Conservation (phyloP, 2,329 filamentous ascomycete genomes). For the Lasiodiplodia gonubiensis region DNA sequence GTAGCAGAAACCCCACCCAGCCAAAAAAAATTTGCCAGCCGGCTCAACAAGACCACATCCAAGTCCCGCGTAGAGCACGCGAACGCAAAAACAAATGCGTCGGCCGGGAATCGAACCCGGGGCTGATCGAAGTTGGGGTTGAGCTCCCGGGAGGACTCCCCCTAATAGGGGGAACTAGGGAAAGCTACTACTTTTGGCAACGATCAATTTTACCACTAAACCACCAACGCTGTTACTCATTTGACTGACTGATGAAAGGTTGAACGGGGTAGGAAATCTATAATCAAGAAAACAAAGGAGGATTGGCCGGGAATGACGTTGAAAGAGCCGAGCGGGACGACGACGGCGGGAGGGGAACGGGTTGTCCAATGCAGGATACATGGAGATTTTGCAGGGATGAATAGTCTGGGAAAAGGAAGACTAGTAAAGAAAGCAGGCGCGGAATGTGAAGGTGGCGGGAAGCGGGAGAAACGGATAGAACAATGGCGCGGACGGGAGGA, state of each 20-base stretch:
- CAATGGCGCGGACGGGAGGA: background rate
- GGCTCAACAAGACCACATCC: background rate
- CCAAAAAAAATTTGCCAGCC: background rate
- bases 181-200: slow-evolving; percentile 5
- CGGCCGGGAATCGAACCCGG: slow-evolving; percentile 27
- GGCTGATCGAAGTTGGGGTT: slow-evolving; percentile 19
- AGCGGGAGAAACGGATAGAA: background rate
- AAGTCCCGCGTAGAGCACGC: no score
- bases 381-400: no score
- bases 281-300: background rate
- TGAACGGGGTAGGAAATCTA: accelerated
- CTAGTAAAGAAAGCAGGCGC: background rate
- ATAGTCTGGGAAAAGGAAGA: background rate
- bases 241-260: background rate
- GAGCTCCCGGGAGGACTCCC: background rate
- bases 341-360: no score
- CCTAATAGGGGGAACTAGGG: background rate
- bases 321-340: background rate
- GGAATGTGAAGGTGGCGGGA: background rate
- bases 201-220: slow-evolving; percentile 24
- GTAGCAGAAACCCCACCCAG: background rate
- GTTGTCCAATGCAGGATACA: no score
- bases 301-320: no score
- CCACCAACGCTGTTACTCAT: background rate
- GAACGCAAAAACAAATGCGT: slow-evolving; percentile 11